Evolutionary conservation across 2,329 filamentous ascomycete species (phyloP).

Genomic region (Dryadomyces quercus-mongolicae): DNA sequence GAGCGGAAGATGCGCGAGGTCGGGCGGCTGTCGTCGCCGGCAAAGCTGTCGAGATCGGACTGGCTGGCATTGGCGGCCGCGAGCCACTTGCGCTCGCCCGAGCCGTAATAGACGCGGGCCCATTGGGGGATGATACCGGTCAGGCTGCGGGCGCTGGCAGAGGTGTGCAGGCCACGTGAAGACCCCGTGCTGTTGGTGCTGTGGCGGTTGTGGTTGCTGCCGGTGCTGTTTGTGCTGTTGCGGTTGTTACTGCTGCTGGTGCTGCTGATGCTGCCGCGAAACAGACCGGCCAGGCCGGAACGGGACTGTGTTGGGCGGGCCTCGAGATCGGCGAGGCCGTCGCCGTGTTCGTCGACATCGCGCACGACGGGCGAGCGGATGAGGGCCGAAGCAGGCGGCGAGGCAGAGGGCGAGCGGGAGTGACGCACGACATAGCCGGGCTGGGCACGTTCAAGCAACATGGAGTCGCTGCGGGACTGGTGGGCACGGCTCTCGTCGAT

Average conservation of each 20-base stretch:
- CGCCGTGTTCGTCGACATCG: constrained; percentile 51
- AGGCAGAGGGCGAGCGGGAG: constrained; percentile 14
- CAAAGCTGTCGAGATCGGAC: not conserved
- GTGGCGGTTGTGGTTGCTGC: not conserved
- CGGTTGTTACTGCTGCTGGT: not conserved
- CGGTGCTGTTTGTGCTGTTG: not conserved
- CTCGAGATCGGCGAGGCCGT: constrained; percentile 49
- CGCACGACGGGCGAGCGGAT: constrained; percentile 29
- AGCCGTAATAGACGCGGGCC: constrained; percentile 60
- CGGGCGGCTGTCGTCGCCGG: constrained; percentile 33
- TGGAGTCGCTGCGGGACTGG: constrained; percentile 28
- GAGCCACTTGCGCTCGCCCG: constrained; percentile 45
- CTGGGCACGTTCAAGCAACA: constrained; percentile 32
- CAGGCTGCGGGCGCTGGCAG: constrained; percentile 30
- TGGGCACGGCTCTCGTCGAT: constrained; percentile 23
- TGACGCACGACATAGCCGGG: constrained; percentile 24
- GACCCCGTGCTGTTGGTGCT: constrained; percentile 9
- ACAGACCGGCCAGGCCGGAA: constrained; percentile 37
- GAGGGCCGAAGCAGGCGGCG: constrained; percentile 8
- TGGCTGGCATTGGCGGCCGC: constrained; percentile 29
- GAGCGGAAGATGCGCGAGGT: constrained; percentile 31
- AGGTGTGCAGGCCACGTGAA: constrained; percentile 40
- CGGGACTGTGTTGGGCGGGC: constrained; percentile 31
- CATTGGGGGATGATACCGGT: constrained; percentile 36
- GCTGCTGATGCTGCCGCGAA: constrained; percentile 24